Base-by-base conservation (phyloP, 495 filamentous ascomycete species). In the Penicillium pulvis region DNA sequence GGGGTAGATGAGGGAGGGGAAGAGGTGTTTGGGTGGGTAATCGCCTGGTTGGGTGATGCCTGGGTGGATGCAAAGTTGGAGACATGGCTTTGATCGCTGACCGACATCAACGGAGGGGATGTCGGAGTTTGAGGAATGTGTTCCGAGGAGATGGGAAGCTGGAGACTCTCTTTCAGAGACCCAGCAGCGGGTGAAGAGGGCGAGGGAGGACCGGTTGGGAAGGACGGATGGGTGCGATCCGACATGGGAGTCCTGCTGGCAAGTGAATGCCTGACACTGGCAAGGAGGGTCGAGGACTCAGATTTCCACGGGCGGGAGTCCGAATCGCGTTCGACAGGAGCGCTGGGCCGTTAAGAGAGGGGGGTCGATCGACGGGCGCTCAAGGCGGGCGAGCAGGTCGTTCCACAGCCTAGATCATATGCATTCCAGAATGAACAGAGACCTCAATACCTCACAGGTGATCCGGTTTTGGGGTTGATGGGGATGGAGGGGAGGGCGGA, bases 71-170 rank as follows among this genome's bases (percentile, higher is more conserved):
- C 64, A 68, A 79, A 68, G 65, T 71, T 71, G 68, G 71, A 71
- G 73, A 71, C 78, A 80, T 80, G 71, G 61, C 70, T 78, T 62
- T 69, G 70, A 70, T 78, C 72, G 68, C 73, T 75, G 68, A 79
- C 75, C 73, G 76, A 79, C 78, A 80, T 80, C 75, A 79, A 80
- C 76, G 75, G 73, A 77, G 78, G 76, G 28, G 78, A 79, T 71
- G 70, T 73, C 65, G 76, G 77, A 39, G 77, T 74, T 65, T 75
- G 76, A 45, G 75, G 78, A 41, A 70, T 71, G 42, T 72, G 70
- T 57, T 77, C 72, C 69, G 70, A 71, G 17, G 65, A 66, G 39
- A 65, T 54, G 41, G 53, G 62, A n/a, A 67, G 64, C 55, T 60
- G 62, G 44, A 36, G 62, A 56, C 56, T 75, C 66, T 73, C 75